Percentiles rank a stretch among this genome's conserved stretches.
These are phyloP conservation scores for Aspergillus calidoustus DNA, from an alignment of 2,329 filamentous ascomycete genomes.

Conservation along the genomic window DNA sequence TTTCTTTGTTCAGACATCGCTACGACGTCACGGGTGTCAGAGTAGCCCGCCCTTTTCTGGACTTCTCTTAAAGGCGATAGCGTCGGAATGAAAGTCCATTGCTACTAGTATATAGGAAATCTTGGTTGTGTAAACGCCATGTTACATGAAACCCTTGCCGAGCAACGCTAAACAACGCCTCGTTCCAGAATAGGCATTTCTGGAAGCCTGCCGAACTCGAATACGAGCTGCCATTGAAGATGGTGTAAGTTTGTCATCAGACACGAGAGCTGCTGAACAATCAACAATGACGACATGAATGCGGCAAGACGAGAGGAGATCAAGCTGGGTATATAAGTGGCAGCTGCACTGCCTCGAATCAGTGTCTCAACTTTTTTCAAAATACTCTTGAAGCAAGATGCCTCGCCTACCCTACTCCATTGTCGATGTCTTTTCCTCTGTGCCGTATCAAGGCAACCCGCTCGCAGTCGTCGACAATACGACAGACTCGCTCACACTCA, in stretches of 20 bases:
- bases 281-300: neutral
- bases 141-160: neutral
- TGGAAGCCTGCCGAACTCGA: neutral
- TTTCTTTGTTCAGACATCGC: neutral
- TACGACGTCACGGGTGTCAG: neutral
- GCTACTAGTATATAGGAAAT: neutral
- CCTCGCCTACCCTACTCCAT: conserved; percentile 3
- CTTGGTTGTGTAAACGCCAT: neutral
- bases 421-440: conserved; percentile 26
- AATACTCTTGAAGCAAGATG: neutral
- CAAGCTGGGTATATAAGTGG: neutral
- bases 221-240: neutral
- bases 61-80: neutral
- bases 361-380: neutral
- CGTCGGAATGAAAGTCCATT: neutral
- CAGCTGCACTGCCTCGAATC: neutral
- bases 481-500: conserved; percentile 20
- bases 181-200: neutral
- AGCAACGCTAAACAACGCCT: neutral
- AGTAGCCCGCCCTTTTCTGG: neutral
- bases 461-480: conserved; percentile 26
- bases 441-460: conserved; percentile 26
- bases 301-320: neutral
- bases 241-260: neutral
- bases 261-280: neutral